phyloP scores from a whole-genome alignment of 768 basidiomycete genomes.

The Grammothele lineata region DNA sequence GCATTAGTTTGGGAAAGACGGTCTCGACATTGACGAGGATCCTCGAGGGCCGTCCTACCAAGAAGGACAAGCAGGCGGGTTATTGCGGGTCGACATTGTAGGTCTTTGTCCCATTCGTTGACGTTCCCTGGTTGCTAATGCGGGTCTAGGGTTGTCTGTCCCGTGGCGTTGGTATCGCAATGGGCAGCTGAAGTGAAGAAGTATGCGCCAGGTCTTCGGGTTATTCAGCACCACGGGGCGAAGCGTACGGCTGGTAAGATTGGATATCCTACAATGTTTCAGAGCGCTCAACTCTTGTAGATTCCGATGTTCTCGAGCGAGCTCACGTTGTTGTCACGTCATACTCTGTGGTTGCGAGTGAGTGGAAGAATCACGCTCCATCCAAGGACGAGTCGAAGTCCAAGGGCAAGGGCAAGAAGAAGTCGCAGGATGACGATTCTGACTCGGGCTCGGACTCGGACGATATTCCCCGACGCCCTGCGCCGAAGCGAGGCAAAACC shows the following conservation, averaged over 20 bases:
- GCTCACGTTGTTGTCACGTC: constrained; percentile 83
- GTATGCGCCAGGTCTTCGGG: constrained; percentile 60
- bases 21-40: constrained; percentile 89
- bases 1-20: constrained; percentile 73
- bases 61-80: constrained; percentile 66
- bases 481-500: constrained; percentile 34
- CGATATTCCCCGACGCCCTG: constrained; percentile 33
- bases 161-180: constrained; percentile 82
- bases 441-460: constrained; percentile 40
- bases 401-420: constrained; percentile 33
- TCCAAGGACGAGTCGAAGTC: constrained; percentile 52
- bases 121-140: background rate
- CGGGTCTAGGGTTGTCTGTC: constrained; percentile 70
- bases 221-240: constrained; percentile 82
- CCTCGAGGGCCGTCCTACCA: constrained; percentile 70
- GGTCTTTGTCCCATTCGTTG: constrained; percentile 21
- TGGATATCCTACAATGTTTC: too few relatives aligned
- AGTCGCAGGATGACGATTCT: constrained; percentile 24
- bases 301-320: constrained; percentile 46
- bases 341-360: constrained; percentile 79
- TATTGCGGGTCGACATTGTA: constrained; percentile 72
- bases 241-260: constrained; percentile 58
- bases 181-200: constrained; percentile 86
- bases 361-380: constrained; percentile 53
- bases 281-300: constrained; percentile 40